Evolutionary conservation across 352 stramenopile species (phyloP), one percentile per base, ranked within the genome.

Genomic region (Globisporangium canariense): DNA sequence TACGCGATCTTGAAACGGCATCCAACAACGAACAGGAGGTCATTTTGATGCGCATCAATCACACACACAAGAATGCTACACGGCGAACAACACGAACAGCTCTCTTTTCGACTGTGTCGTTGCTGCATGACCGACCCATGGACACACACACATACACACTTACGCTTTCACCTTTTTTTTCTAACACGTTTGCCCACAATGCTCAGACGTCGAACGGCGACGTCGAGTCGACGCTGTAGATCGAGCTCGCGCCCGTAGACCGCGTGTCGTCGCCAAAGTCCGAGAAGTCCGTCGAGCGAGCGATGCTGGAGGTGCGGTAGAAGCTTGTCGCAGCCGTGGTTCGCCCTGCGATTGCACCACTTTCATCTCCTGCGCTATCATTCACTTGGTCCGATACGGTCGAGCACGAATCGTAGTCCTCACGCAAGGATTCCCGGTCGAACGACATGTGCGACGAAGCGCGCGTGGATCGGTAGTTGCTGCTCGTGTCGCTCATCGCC

Each of bases 401-500:
- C 25, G 49, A 53, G 60, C 54, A 60, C 60, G n/a, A 36, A 14
- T 61, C 34, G 8, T 52, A 57, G 3, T 36, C 51, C 16, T 60
- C 47, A 8, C 32, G 60, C 5, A 28, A 38, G 6, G 58, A 58
- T 34, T 64, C 58, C 4, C 58, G 58, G 20, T 22, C 59, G 32
- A 58, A 51, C 18, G 59, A 58, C 47, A 45, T 25, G n/a, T 47
- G 18, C 18, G 62, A 67, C 1, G 62, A 62, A 30, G 54, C 45
- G 34, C 62, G 32, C 4, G 62, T 62, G 10, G 43, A 62, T 32
- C 62, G 62, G 36, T 67, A 67, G 47, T 67, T 67, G 62, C 62
- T 62, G 36, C 62, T 67, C 25, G 62, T 28, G 54, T 67, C 62
- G 4, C 60, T 53, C 49, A 65, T 57, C 16, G 40, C 49, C n/a